These are phyloP conservation scores for Eutrema salsugineum DNA, from an alignment of 441 rosid species.

Conservation along the genomic window DNA sequence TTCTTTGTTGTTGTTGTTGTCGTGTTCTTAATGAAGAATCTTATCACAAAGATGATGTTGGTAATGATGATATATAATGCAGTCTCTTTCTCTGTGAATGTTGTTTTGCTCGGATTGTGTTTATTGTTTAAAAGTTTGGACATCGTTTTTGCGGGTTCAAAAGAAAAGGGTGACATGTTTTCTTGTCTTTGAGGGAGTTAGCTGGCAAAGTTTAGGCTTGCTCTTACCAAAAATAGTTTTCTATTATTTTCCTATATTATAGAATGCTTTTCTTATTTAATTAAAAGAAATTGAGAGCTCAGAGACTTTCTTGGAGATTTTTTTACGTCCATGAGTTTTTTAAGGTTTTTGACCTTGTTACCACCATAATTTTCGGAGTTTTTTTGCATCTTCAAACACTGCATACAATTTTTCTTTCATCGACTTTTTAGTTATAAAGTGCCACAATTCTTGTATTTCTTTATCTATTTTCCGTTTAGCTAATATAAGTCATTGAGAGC, in stretches of 20 bases:
- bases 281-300: conserved; percentile 11
- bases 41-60: neutral
- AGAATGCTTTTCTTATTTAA: conserved; percentile 1
- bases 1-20: conserved; percentile 11
- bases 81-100: conserved; percentile 2
- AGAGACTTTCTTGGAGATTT: conserved; percentile 23
- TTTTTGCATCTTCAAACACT: neutral
- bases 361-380: conserved; percentile 2
- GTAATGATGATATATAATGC: neutral
- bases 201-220: conserved; percentile 27
- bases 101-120: conserved; percentile 18
- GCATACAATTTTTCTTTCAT: neutral
- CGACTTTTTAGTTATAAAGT: neutral
- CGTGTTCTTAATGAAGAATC: neutral
- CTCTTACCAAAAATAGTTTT: conserved; percentile 26
- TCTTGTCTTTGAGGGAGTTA: conserved; percentile 22
- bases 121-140: conserved; percentile 24
- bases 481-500: too few species aligned
- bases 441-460: too few species aligned
- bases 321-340: conserved; percentile 11
- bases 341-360: conserved; percentile 11
- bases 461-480: too few species aligned
- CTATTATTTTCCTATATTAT: conserved; percentile 5
- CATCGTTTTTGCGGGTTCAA: conserved; percentile 23
- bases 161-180: conserved; percentile 9